Evolutionary conservation across 1,139 yeast species (phyloP).

Genomic region (Debaryomyces fabryi): DNA sequence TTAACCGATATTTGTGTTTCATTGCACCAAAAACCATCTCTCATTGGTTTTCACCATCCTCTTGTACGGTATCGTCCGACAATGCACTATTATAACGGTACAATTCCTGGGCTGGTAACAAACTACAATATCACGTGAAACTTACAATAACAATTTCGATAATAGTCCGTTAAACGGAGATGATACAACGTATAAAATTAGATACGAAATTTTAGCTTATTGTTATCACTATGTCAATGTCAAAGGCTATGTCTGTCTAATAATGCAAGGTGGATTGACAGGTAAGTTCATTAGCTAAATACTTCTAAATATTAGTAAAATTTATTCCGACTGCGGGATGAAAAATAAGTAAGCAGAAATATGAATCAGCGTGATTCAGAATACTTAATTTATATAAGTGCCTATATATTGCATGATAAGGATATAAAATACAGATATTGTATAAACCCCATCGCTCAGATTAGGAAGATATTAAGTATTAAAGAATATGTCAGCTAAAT

Average conservation of each 20-base stretch:
- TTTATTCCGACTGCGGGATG: constrained; percentile 9
- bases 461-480: not conserved
- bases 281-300: not conserved
- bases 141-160: not conserved
- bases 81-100: not conserved
- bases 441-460: not conserved
- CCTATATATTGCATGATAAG: not conserved
- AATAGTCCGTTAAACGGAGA: constrained; percentile 5
- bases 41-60: not conserved
- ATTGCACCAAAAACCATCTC: not conserved
- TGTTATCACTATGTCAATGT: not conserved
- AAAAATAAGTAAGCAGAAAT: not conserved
- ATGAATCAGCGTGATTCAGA: not conserved
- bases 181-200: constrained; percentile 2
- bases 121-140: constrained; percentile 2
- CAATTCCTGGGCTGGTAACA: not conserved
- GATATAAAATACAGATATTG: not conserved
- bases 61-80: not conserved
- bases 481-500: constrained; percentile 19
- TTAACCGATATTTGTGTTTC: not conserved
- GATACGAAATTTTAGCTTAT: not conserved
- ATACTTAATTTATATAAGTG: not conserved
- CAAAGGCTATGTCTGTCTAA: constrained; percentile 6
- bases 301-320: not conserved
- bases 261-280: not conserved